Conservation (phyloP, 306 rosid species). For the Dryas alaskensis region DNA sequence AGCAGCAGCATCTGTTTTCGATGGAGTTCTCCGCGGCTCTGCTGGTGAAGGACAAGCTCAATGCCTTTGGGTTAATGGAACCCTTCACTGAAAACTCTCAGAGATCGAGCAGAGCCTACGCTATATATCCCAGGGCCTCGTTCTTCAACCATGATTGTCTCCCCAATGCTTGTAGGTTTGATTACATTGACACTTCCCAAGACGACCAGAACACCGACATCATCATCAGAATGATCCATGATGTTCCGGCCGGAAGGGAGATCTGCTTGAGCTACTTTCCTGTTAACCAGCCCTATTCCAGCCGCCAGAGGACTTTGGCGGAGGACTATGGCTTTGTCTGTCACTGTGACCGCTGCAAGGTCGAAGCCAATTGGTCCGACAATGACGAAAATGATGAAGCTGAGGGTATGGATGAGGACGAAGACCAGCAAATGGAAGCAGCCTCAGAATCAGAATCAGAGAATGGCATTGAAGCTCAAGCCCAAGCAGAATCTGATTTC, state of each 20-base stretch:
- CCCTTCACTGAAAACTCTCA: slow-evolving; percentile 36
- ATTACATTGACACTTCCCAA: slow-evolving; percentile 50
- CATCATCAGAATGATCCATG: slow-evolving; percentile 66
- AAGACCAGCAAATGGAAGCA: slow-evolving; percentile 19
- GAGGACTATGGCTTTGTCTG: slow-evolving; percentile 84
- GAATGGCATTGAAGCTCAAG: slow-evolving; percentile 21
- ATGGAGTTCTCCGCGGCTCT: slow-evolving; percentile 50
- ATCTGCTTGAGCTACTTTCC: slow-evolving; percentile 85
- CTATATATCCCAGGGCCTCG: slow-evolving; percentile 62
- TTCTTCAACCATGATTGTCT: slow-evolving; percentile 85
- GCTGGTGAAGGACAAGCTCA: slow-evolving; percentile 64
- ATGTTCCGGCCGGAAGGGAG: slow-evolving; percentile 81
- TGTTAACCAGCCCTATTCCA: slow-evolving; percentile 51
- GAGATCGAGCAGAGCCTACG: slow-evolving; percentile 71
- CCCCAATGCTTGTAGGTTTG: slow-evolving; percentile 90
- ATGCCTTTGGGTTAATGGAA: slow-evolving; percentile 78
- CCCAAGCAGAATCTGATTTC: slow-evolving; percentile 42
- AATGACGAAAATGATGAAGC: slow-evolving; percentile 37
- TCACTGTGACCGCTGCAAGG: slow-evolving; percentile 70
- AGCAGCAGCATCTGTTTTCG: slow-evolving; percentile 26
- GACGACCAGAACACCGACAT: slow-evolving; percentile 50
- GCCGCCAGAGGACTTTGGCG: slow-evolving; percentile 59
- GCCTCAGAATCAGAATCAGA: slow-evolving; percentile 3
- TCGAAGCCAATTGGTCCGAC: slow-evolving; percentile 75
- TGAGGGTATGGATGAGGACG: slow-evolving; percentile 37